phyloP scores from a whole-genome alignment of 2,329 filamentous ascomycete species.

The Fusarium decemcellulare region DNA sequence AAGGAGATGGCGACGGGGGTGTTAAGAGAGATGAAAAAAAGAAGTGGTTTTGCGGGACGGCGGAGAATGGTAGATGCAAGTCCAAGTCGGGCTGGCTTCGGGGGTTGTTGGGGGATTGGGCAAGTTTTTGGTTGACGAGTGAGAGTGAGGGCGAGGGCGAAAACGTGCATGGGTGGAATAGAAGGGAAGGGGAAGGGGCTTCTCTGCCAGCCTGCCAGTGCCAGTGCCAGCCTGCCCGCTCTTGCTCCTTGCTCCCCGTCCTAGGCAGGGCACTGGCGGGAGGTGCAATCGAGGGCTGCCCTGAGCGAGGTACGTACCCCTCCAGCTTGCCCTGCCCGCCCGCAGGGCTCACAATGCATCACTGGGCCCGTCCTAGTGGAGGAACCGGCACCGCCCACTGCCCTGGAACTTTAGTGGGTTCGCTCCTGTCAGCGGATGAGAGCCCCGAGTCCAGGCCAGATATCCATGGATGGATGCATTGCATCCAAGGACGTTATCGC shows the following conservation, averaged over 20 bases:
- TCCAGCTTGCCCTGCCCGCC: no score
- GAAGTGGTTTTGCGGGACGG: conserved; percentile 46
- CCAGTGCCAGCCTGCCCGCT: background rate
- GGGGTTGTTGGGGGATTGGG: conserved; percentile 48
- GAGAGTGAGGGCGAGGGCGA: conserved; percentile 21
- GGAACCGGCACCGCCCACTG: conserved; percentile 16
- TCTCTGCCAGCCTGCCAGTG: background rate
- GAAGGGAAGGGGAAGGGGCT: conserved; percentile 26
- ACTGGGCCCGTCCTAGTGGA: background rate
- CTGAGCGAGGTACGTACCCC: conserved; percentile 22
- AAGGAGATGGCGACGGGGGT: conserved; percentile 35
- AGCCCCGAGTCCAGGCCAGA: background rate
- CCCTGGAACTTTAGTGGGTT: conserved; percentile 30
- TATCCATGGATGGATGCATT: conserved; percentile 3
- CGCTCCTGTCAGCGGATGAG: background rate
- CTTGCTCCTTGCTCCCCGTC: no score
- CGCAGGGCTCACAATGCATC: no score
- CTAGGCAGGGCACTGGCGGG: background rate
- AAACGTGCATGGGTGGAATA: conserved; percentile 52
- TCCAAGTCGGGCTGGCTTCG: conserved; percentile 37
- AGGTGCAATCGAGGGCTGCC: conserved; percentile 1
- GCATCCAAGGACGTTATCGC: conserved; percentile 4
- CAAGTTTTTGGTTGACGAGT: conserved; percentile 49
- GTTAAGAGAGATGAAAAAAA: conserved; percentile 47
- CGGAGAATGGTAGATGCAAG: conserved; percentile 40